phyloP scores from a whole-genome alignment of 2,329 filamentous ascomycete genomes.

The Neopestalotiopsis sp. region DNA sequence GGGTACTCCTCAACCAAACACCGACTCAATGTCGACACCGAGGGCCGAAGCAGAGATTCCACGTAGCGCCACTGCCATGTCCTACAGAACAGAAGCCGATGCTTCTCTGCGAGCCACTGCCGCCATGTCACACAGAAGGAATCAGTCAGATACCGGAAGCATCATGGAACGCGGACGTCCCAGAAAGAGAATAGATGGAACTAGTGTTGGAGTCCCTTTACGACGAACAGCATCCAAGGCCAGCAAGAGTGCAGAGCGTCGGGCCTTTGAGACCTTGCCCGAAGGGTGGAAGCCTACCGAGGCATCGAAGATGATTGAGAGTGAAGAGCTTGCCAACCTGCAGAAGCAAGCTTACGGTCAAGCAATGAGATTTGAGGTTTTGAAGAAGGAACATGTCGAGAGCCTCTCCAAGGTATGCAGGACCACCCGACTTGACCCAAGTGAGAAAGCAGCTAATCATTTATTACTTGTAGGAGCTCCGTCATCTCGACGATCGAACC shows the following conservation, averaged over 20 bases:
- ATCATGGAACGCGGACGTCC: conserved; percentile 69
- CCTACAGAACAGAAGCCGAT: conserved; percentile 16
- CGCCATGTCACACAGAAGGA: conserved; percentile 51
- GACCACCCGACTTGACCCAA: background rate
- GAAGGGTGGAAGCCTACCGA: conserved; percentile 61
- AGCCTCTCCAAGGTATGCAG: conserved; percentile 64
- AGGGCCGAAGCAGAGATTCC: conserved; percentile 37
- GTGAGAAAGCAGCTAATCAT: background rate
- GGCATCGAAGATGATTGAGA: conserved; percentile 53
- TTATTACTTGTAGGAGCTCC: conserved; percentile 64
- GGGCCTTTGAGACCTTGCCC: conserved; percentile 66
- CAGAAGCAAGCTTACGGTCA: conserved; percentile 68
- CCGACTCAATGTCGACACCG: conserved; percentile 35
- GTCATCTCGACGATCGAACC: conserved; percentile 76
- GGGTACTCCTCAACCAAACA: conserved; percentile 35
- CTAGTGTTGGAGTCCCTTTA: conserved; percentile 40
- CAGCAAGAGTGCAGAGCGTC: conserved; percentile 57
- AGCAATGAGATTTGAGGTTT: conserved; percentile 68
- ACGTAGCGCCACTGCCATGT: conserved; percentile 24
- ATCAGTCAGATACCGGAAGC: conserved; percentile 62
- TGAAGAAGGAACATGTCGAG: conserved; percentile 67
- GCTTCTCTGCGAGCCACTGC: conserved; percentile 26
- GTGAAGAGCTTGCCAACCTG: conserved; percentile 55
- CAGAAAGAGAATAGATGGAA: conserved; percentile 55
- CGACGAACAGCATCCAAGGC: conserved; percentile 49